These are phyloP conservation scores for Taphrina sp. DNA, from an alignment of 1,139 yeast species.

Conservation along the genomic window DNA sequence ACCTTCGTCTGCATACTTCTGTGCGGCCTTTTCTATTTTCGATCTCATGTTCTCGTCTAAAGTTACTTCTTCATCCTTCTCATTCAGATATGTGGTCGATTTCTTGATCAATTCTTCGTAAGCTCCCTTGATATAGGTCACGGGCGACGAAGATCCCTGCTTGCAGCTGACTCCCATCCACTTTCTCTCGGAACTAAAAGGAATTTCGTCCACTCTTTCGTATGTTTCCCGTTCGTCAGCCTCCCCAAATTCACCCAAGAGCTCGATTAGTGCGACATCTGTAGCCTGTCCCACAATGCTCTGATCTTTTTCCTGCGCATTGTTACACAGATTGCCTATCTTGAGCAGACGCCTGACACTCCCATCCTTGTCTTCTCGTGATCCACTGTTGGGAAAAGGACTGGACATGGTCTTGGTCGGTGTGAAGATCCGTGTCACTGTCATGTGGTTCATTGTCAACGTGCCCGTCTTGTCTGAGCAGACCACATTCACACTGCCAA, in stretches of 20 bases:
- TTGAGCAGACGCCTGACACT: slow-evolving; percentile 30
- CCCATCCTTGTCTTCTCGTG: slow-evolving; percentile 22
- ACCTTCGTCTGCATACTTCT: slow-evolving; percentile 73
- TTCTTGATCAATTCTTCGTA: slow-evolving; percentile 67
- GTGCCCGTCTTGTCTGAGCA: slow-evolving; percentile 97
- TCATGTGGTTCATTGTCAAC: slow-evolving; percentile 89
- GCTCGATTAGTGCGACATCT: slow-evolving; percentile 83
- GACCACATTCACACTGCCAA: slow-evolving; percentile 91
- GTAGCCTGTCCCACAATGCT: slow-evolving; percentile 87
- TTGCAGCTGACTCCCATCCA: slow-evolving; percentile 81
- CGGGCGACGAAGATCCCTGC: slow-evolving; percentile 55
- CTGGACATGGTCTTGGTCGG: slow-evolving; percentile 55
- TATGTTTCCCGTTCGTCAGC: slow-evolving; percentile 45
- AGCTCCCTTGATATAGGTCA: slow-evolving; percentile 84
- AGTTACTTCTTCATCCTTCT: slow-evolving; percentile 54
- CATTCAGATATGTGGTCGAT: slow-evolving; percentile 60
- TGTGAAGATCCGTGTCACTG: slow-evolving; percentile 83
- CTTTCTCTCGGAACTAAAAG: slow-evolving; percentile 80
- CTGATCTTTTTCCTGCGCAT: slow-evolving; percentile 49
- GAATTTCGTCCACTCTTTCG: slow-evolving; percentile 66
- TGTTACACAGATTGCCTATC: slow-evolving; percentile 78
- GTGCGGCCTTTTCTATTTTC: slow-evolving; percentile 57
- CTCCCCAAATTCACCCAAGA: slow-evolving; percentile 65
- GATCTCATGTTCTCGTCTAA: slow-evolving; percentile 54
- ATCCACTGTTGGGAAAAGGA: slow-evolving; percentile 26